Conservation (phyloP, 768 basidiomycete species). For the Kwoniella shandongensis region DNA sequence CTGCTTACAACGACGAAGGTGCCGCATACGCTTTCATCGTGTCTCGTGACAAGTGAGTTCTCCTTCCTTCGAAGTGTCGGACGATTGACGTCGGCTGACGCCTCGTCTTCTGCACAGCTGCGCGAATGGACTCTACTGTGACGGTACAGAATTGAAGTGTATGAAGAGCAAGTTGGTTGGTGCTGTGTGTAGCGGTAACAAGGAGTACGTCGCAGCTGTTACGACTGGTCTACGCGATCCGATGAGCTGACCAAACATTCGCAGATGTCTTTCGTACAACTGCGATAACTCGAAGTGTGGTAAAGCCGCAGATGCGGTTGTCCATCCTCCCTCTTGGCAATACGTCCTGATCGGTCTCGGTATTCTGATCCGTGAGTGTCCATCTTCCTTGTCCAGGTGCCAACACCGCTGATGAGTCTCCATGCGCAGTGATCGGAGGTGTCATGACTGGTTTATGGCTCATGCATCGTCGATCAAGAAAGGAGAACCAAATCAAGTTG, state of each 20-base stretch:
- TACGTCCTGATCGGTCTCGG: conserved; percentile 70
- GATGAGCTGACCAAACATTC: not conserved
- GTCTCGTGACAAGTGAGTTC: conserved; percentile 64
- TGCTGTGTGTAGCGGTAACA: conserved; percentile 62
- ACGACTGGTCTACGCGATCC: not conserved
- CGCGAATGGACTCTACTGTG: conserved; percentile 71
- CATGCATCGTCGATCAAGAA: conserved; percentile 70
- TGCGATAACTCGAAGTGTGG: conserved; percentile 70
- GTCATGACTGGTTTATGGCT: conserved; percentile 69
- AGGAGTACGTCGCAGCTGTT: conserved; percentile 55
- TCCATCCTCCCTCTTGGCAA: conserved; percentile 67
- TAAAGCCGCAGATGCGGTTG: conserved; percentile 61
- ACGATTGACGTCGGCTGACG: not conserved
- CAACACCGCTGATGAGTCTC: not conserved
- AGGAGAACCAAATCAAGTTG: conserved; percentile 75
- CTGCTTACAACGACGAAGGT: conserved; percentile 62
- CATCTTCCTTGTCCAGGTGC: not conserved
- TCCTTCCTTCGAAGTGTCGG: conserved; percentile 17
- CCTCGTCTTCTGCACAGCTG: conserved; percentile 60
- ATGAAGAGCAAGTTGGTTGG: conserved; percentile 63
- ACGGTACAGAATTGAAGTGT: conserved; percentile 63
- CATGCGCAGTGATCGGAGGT: conserved; percentile 67
- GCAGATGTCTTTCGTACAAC: conserved; percentile 74
- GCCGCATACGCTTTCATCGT: conserved; percentile 74
- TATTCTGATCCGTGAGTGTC: conserved; percentile 67